Evolutionary conservation across 805 yeast species (phyloP), one percentile per base, ranked within the genome.

Genomic region (Henningerozyma blattae): DNA sequence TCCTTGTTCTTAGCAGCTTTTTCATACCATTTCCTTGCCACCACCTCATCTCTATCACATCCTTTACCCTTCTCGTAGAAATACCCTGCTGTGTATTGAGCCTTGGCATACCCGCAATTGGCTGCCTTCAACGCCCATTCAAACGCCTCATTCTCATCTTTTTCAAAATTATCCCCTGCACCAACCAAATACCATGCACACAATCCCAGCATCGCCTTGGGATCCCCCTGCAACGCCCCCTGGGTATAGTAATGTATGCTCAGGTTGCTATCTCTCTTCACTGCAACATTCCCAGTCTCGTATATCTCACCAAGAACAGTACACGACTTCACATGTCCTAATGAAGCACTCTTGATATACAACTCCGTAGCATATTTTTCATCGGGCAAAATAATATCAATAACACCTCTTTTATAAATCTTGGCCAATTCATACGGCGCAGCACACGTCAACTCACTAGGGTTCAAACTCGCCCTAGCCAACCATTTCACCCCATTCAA

Each of bases 171-270:
- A n/a, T 91, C 87, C 22, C 81, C 87, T 22, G 83, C 77, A 0
- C 98, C 98, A 18, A 85, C 79, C 56, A 89, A 65, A 54, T 89
- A 91, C 96, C 97, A 91, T 1, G 96, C 95, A 56, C 96, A 87
- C 62, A 89, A 65, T 2, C 94, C 87, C 48, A 89, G 65, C 94
- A 89, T 91, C 9, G 94, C 78, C 31, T 72, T 76, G 1, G 94
- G 70, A 54, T 91, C 94, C 5, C 95, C 95, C 4, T 77, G 77
- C 20, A 77, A 55, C 0, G 97, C 95, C 0, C 95, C 95, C 42
- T 81, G 76, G 0, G 94, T 86, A 55, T 84, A 89, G 54, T 87
- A 89, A 54, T 91, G 96, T 29, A 91, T 83, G 1, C 94, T 80
- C 31, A 89, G 64, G 42, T 82, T 79, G 1, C 86, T 65, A 54